Conservation (phyloP, 192 early-diverging fungal genomes). For the Chytriomyces hyalinus region DNA sequence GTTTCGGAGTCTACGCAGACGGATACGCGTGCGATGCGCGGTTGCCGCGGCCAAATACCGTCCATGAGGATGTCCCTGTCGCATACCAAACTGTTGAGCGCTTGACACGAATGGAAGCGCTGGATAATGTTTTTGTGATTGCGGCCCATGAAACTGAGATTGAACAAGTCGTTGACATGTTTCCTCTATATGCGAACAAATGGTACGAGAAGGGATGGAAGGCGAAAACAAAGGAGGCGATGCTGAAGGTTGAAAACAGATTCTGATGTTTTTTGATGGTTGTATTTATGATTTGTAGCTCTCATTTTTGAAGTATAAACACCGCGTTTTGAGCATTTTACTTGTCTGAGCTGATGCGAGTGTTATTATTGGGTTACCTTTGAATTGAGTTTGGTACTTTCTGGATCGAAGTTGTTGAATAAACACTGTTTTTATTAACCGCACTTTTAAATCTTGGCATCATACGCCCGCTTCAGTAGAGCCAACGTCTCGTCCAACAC, state of each 20-base stretch:
- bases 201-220: constrained; percentile 18
- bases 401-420: too few species aligned
- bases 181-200: constrained; percentile 5
- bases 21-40: not conserved
- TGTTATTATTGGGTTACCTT: too few species aligned
- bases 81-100: constrained; percentile 13
- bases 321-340: too few species aligned
- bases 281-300: too few species aligned
- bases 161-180: not conserved
- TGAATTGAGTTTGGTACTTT: too few species aligned
- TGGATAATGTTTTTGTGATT: constrained; percentile 11
- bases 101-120: not conserved
- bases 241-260: too few species aligned
- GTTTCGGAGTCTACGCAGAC: not conserved
- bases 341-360: too few species aligned
- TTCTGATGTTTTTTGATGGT: too few species aligned
- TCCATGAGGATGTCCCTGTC: constrained; percentile 3
- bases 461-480: not conserved
- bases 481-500: not conserved
- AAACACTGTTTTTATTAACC: too few species aligned
- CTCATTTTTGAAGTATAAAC: too few species aligned
- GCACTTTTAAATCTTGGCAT: not conserved
- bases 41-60: not conserved
- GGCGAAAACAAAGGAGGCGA: not conserved
- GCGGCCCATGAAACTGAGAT: constrained; percentile 15